A percentile compares a stretch with the other conserved stretches of the same genome.
Evolutionary conservation across 768 basidiomycete species (phyloP).

Genomic region (Kwoniella shandongensis): DNA sequence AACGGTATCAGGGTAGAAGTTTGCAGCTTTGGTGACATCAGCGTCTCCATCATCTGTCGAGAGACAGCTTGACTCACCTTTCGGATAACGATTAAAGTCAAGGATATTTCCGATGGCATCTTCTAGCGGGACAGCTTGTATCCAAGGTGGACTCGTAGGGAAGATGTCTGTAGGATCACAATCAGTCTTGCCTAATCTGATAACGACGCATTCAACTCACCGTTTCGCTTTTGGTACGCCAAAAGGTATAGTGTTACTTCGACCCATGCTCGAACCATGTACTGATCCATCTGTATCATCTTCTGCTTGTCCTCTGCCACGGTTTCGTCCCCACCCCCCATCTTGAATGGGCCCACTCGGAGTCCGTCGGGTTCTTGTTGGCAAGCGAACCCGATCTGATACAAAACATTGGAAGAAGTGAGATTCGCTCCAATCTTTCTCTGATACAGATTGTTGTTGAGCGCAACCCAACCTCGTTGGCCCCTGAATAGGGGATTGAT

Average conservation of each 20-base stretch:
- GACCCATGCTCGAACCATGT: conserved; percentile 45
- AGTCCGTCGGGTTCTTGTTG: conserved; percentile 30
- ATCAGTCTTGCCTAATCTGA: not conserved
- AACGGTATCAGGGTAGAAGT: conserved; percentile 9
- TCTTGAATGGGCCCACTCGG: conserved; percentile 37
- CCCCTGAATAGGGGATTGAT: conserved; percentile 42
- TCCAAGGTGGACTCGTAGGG: not conserved
- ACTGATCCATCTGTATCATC: conserved; percentile 37
- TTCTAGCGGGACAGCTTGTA: conserved; percentile 9
- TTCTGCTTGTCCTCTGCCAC: conserved; percentile 14
- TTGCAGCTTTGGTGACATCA: not conserved
- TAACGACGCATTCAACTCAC: conserved; percentile 14
- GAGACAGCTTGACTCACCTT: conserved; percentile 15
- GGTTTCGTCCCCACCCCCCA: conserved; percentile 15
- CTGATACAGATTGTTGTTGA: conserved; percentile 33
- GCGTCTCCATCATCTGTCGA: not conserved
- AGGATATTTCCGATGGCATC: conserved; percentile 8
- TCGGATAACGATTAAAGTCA: conserved; percentile 19
- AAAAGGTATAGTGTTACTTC: conserved; percentile 33
- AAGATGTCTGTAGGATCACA: conserved; percentile 2
- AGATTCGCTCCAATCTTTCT: conserved; percentile 26
- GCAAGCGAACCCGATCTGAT: conserved; percentile 44
- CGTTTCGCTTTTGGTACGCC: conserved; percentile 17
- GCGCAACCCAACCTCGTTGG: conserved; percentile 42
- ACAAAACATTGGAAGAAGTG: conserved; percentile 23